Evolutionary conservation across 2,329 filamentous ascomycete genomes (phyloP), one percentile per base, ranked within the genome.

Genomic region (Fusarium xylarioides): DNA sequence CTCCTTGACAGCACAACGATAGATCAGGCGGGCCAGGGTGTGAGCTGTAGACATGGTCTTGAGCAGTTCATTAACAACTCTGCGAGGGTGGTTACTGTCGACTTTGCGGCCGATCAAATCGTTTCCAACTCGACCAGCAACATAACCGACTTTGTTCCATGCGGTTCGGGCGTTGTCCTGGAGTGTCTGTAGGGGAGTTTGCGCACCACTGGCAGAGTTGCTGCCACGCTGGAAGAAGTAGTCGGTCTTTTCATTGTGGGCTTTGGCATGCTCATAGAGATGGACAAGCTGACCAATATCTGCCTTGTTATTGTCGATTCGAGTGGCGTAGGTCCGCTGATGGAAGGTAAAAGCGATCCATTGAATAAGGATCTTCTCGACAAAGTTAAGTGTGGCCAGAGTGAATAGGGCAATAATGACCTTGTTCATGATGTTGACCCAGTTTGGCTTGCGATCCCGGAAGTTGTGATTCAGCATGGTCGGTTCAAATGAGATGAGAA

Each of bases 291-390:
- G 87, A 16, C 82, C 90, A 65, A 97, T 95, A 78, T 97, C 93
- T 72, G 95, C 94, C 80, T 97, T 97, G 85, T 97, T 97, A 81
- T 95, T 88, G 70, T 96, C 94, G 76, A 98, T 98, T 21, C 95
- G 88, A 76, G 95, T 94, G 30, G 93, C 91, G 78, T 98, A 98
- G 0, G 95, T 98, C 49, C 95, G 90, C 65, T 93, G 86, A 80
- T 98, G 95, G 82, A 98, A 98, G 70, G 92, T 95, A 65, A 95
- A 95, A 37, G 95, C 95, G 75, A 98, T 97, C 83, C 97, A 91
- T 79, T 98, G 95, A 62, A 98, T 97, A 74, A 97, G 89, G 68
- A 98, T 93, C 85, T 98, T 98, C 82, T 98, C 95, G 58, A 92
- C 86, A 68, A 96, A 92, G 82, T 98, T 98, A 70, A 98, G 85